phyloP scores from a whole-genome alignment of 768 basidiomycete genomes.

The Rhizopogon sp. region DNA sequence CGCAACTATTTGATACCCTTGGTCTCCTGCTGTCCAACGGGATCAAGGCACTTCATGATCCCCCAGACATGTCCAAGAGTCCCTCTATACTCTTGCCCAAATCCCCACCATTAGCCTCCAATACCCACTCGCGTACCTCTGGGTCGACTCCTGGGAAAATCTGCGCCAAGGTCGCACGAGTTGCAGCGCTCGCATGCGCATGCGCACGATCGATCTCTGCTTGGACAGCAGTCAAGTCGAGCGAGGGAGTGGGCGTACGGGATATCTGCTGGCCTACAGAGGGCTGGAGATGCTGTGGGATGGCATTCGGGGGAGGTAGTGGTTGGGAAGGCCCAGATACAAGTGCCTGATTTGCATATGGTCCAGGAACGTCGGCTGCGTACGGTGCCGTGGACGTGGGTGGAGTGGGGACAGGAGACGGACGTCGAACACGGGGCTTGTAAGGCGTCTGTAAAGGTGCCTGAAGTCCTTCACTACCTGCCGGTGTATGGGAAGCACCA shows the following conservation, averaged over 20 bases:
- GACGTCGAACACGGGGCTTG: constrained; percentile 62
- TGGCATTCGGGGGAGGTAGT: constrained; percentile 10
- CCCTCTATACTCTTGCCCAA: constrained; percentile 86
- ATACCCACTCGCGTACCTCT: constrained; percentile 84
- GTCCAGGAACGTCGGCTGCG: constrained; percentile 28
- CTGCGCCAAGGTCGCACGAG: constrained; percentile 73
- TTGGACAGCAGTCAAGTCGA: constrained; percentile 68
- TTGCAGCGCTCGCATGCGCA: constrained; percentile 64
- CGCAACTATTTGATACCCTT: not conserved
- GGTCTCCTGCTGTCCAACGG: not conserved
- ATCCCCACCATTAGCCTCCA: constrained; percentile 87
- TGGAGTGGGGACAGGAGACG: constrained; percentile 34
- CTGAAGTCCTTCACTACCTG: constrained; percentile 19
- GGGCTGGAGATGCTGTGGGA: constrained; percentile 27
- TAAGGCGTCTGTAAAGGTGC: constrained; percentile 60
- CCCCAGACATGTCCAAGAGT: constrained; percentile 60
- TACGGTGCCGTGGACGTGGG: constrained; percentile 14
- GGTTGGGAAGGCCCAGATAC: constrained; percentile 46
- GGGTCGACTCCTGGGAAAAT: constrained; percentile 83
- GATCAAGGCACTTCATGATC: not conserved
- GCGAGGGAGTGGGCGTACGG: constrained; percentile 62
- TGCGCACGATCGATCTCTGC: constrained; percentile 77
- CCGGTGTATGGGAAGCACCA: constrained; percentile 34
- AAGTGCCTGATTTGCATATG: constrained; percentile 30
- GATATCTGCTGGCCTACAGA: constrained; percentile 55